A percentile compares a stretch with the other conserved stretches of the same genome.
Conservation (phyloP, 225 moss, liverwort and hornwort species). For the Straminergon stramineum region DNA sequence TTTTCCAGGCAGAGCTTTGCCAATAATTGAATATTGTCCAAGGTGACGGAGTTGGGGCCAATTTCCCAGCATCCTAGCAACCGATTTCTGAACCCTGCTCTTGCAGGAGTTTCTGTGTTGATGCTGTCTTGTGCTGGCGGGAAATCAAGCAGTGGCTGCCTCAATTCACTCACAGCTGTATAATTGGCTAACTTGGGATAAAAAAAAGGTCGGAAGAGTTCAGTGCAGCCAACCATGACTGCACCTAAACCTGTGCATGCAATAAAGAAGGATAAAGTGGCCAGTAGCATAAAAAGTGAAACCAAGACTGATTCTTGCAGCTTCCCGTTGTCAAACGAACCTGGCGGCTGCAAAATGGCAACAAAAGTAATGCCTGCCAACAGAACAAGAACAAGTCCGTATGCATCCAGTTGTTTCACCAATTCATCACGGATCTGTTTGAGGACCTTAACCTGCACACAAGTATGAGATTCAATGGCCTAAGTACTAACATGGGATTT, state of each 20-base stretch:
- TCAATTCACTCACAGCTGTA: too few relatives aligned
- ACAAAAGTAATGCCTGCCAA: background rate
- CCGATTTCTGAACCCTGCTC: accelerated
- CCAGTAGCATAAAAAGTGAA: background rate
- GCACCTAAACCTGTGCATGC: background rate
- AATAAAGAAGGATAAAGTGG: background rate
- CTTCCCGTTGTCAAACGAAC: background rate
- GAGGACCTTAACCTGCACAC: background rate
- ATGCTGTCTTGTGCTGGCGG: background rate
- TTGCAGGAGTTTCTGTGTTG: background rate
- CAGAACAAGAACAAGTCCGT: background rate
- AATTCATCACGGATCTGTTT: background rate
- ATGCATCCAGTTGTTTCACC: background rate
- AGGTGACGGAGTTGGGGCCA: too few relatives aligned
- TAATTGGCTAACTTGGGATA: background rate
- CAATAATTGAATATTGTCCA: background rate
- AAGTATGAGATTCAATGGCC: background rate
- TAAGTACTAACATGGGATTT: background rate
- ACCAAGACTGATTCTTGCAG: background rate
- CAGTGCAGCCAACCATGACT: background rate
- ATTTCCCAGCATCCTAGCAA: background rate
- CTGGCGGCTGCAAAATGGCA: background rate
- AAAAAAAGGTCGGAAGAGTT: background rate
- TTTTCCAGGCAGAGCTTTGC: background rate
- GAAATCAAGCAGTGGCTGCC: background rate